Evolutionary conservation across 176 grass and related monocot species (phyloP), one percentile per base, ranked within the genome.

Genomic region (Bothriochloa decipiens): DNA sequence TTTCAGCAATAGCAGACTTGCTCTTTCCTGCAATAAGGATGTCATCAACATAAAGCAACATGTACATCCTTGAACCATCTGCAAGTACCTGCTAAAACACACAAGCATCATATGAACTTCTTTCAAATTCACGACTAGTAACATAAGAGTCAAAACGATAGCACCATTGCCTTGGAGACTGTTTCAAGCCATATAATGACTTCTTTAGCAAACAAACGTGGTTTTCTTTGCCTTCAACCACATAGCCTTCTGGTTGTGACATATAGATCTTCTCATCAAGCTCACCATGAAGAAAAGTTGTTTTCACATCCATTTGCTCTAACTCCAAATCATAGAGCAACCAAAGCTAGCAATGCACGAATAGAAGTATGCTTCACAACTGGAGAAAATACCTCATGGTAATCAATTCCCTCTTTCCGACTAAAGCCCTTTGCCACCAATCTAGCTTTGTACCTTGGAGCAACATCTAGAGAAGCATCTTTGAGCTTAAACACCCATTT

Each of bases 401-500:
- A 40, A 11, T 78, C n/a, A 62, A 43, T 17, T 7, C 23, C 58
- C 60, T 39, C 18, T 49, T 76, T 74, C 26, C 16, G 40, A 32
- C 15, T 74, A 3, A 65, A 80, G 17, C 39, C 75, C 18, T 87
- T 72, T 1, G 4, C 50, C 4, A 80, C 77, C 23, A 74, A 80
- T 65, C 76, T 72, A 61, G 76, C 65, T 46, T 86, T 80, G 52
- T 52, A 76, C 5, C 70, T 64, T 22, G 63, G 26, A 72, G 55
- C 49, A 18, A 13, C 74, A 52, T 37, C 20, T 81, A 18, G 2
- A 60, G 79, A 60, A 75, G 61, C 61, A 65, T 65, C 61, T 29
- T 65, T 29, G 26, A 65, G 61, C 4, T 65, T 79, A 7, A 84
- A 89, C 22, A 85, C 27, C 65, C 41, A 89, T 63, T 89, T 89